Percentiles rank a stretch among this genome's conserved stretches.
Conservation (phyloP, 2,329 filamentous ascomycete species). For the Calonectria honghensis region DNA sequence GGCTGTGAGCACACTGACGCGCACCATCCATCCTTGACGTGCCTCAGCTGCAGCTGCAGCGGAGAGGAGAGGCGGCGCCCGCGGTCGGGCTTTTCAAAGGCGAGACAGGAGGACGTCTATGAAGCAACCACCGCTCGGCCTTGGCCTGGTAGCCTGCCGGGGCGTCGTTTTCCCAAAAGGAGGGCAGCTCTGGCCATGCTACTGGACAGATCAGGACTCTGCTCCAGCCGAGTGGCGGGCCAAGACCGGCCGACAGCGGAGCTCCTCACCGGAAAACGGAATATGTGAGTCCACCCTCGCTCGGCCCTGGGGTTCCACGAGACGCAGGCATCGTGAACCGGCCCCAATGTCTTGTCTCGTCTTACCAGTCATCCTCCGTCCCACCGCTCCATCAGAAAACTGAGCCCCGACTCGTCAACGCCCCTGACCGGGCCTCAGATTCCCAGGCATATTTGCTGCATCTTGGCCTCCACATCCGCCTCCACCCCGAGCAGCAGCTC, state of each 20-base stretch:
- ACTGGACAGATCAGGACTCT: conserved; percentile 1
- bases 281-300: conserved; percentile 6
- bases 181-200: neutral
- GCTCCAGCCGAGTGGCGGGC: conserved; percentile 3
- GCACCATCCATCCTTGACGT: conserved; percentile 20
- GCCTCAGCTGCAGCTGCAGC: conserved; percentile 8
- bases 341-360: conserved; percentile 1
- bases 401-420: conserved; percentile 8
- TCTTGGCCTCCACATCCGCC: conserved; percentile 15
- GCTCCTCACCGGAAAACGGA: conserved; percentile 28
- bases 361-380: conserved; percentile 9
- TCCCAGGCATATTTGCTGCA: conserved; percentile 2
- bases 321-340: conserved; percentile 7
- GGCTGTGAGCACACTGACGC: conserved; percentile 18
- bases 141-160: neutral
- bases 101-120: neutral
- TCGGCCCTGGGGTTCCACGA: conserved; percentile 3
- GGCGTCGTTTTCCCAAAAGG: neutral
- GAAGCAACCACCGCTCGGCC: neutral
- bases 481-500: conserved; percentile 4
- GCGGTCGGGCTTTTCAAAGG: neutral
- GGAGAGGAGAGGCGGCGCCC: neutral
- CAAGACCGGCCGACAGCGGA: conserved; percentile 32
- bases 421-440: conserved; percentile 22
- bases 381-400: conserved; percentile 15